Evolutionary conservation across 2,329 filamentous ascomycete species (phyloP).

Genomic region (Apiospora aurea): DNA sequence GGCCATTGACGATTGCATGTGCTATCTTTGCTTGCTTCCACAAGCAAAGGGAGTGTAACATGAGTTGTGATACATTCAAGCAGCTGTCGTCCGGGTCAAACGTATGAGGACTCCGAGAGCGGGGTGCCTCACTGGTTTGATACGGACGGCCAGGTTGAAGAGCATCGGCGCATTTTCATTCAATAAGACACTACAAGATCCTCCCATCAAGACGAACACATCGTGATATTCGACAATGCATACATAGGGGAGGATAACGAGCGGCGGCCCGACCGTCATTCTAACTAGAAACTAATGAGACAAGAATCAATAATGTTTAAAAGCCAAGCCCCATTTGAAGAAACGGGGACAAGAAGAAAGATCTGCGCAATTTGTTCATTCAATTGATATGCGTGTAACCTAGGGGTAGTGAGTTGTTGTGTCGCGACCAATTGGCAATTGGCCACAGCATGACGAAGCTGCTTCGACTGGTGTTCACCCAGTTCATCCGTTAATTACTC

Average conservation of each 20-base stretch:
- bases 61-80: constrained; percentile 4
- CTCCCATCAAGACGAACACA: not conserved
- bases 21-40: not conserved
- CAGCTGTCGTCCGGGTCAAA: not conserved
- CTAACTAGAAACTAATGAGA: not conserved
- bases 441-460: not conserved
- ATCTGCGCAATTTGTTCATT: not conserved
- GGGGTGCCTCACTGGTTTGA: not conserved
- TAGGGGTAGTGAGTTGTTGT: not conserved
- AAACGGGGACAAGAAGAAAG: not conserved
- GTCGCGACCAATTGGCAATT: not conserved
- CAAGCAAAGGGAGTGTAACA: not conserved
- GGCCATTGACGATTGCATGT: constrained; percentile 3
- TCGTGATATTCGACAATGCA: not conserved
- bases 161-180: not conserved
- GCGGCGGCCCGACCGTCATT: not conserved
- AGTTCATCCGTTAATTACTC: not conserved
- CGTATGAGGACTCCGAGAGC: not conserved
- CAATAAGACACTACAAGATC: not conserved
- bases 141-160: not conserved
- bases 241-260: not conserved
- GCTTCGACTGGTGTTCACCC: not conserved
- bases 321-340: not conserved
- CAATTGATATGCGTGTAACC: not conserved
- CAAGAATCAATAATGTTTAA: too few species aligned